These are phyloP conservation scores for Tremellales sp. DNA, from an alignment of 1,284 basidiomycete species.

Conservation along the genomic window DNA sequence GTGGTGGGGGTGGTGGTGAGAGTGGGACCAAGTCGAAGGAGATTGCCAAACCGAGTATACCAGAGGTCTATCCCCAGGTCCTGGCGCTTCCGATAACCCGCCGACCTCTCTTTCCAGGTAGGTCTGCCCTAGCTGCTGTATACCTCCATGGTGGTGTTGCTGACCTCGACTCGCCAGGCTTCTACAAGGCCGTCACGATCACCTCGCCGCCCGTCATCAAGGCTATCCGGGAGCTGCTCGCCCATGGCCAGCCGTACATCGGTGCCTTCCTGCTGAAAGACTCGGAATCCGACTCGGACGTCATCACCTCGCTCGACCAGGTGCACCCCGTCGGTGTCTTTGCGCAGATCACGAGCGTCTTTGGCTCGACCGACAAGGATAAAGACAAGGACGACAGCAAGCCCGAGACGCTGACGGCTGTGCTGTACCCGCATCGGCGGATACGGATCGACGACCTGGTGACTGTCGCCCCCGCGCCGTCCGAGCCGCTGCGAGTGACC, in stretches of 20 bases:
- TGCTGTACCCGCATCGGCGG: slow-evolving; percentile 90
- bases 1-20: too few species aligned
- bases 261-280: slow-evolving; percentile 98
- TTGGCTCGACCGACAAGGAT: slow-evolving; percentile 59
- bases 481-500: slow-evolving; percentile 6
- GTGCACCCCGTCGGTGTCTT: slow-evolving; percentile 95
- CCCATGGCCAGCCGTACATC: slow-evolving; percentile 93
- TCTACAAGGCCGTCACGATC: slow-evolving; percentile 95
- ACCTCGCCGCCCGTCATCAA: slow-evolving; percentile 86
- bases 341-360: slow-evolving; percentile 94
- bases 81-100: slow-evolving; percentile 94
- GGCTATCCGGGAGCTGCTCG: slow-evolving; percentile 94
- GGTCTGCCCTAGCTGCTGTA: slow-evolving; percentile 40
- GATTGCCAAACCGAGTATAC: slow-evolving; percentile 69
- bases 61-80: slow-evolving; percentile 87
- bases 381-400: slow-evolving; percentile 52
- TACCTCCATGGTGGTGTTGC: too few species aligned
- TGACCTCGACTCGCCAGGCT: too few species aligned
- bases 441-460: slow-evolving; percentile 83
- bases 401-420: slow-evolving; percentile 83
- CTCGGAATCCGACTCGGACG: slow-evolving; percentile 85
- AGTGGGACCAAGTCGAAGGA: too few species aligned
- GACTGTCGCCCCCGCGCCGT: slow-evolving; percentile 24
- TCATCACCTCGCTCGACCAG: slow-evolving; percentile 81
- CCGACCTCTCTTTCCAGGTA: slow-evolving; percentile 84